Base-by-base conservation (phyloP, 2,329 filamentous ascomycete genomes). In the Tolypocladium ophioglossoides region DNA sequence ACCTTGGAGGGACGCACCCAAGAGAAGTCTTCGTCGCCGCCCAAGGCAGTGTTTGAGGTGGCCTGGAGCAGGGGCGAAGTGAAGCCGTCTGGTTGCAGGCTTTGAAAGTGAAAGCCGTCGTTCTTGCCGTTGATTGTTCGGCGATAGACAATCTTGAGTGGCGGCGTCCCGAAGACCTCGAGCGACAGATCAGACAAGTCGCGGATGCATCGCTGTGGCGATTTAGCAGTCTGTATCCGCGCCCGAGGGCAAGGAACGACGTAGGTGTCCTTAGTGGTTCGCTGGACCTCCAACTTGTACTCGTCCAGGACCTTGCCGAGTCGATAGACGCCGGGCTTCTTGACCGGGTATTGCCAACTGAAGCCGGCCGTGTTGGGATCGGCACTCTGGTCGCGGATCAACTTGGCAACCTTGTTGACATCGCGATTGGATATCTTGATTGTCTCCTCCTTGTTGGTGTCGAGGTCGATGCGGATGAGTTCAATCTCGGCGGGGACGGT, bases 141-240 rank as follows among this genome's bases (percentile, higher is more conserved):
- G 63, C 89, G 94, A 70, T 99, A 99, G 62, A 89, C 89, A 62
- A 99, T 88, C 67, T 91, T 91, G 59, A 99, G 76, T 3, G 94
- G 94, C 3, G 95, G 89, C 0, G 91, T 95, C 20, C 94, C 94
- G 59, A 87, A 79, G 4, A 96, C 89, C 63, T 92, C 84, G 52
- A 99, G 75, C 20, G 85, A 81, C 48, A 97, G 75, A 64, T 96
- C 84, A 2, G 94, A 97, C 38, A 97, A 73, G 61, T 99, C 92
- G 52, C 89, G 89, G 52, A 86, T 83, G 68, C 94, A 99, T 63
- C 88, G 87, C 59, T 88, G 79, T 2, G 76, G 72, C 6, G 79
- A 75, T 24, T 80, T 78, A 8, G 83, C 77, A 1, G 80, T 77
- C 57, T 83, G 83, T 32, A 97, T 84, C 52, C 78, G 77, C 22